Evolutionary conservation across 495 filamentous ascomycete genomes (phyloP).

Genomic region (Schizothecium vesticola): DNA sequence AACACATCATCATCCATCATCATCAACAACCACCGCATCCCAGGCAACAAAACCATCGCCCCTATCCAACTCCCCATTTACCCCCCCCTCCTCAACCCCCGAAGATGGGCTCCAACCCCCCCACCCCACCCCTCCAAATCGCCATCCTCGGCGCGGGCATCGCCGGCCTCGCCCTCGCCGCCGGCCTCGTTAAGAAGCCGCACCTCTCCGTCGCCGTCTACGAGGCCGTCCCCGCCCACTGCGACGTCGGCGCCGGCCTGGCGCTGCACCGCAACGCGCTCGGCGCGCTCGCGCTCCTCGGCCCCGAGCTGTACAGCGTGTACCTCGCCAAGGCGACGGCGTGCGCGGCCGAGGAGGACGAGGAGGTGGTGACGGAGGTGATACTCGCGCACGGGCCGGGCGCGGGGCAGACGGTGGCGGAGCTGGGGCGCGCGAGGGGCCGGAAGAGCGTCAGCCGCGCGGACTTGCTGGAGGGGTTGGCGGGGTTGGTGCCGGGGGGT

Average conservation of each 20-base stretch:
- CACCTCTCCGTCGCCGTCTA: conserved; percentile 32
- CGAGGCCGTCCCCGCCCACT: conserved; percentile 25
- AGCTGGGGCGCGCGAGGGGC: conserved; percentile 36
- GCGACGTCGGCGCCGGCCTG: conserved; percentile 36
- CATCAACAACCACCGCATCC: background rate
- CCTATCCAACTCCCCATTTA: background rate
- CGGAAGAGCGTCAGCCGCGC: conserved; percentile 35
- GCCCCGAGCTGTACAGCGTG: conserved; percentile 28
- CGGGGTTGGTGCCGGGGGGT: conserved; percentile 23
- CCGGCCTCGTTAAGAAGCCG: conserved; percentile 25
- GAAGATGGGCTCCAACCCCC: conserved; percentile 10
- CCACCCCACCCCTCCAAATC: conserved; percentile 16
- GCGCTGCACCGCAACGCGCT: conserved; percentile 37
- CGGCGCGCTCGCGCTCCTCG: conserved; percentile 30
- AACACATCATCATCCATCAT: background rate
- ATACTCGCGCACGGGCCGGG: conserved; percentile 31
- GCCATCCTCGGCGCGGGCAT: conserved; percentile 37
- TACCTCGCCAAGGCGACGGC: conserved; percentile 32
- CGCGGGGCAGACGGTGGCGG: conserved; percentile 28
- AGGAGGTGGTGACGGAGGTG: conserved; percentile 33
- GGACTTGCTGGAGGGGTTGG: conserved; percentile 31
- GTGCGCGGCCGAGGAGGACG: conserved; percentile 27
- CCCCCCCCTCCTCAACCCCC: background rate
- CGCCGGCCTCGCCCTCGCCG: conserved; percentile 32
- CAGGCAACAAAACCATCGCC: background rate